These are phyloP conservation scores for Westerdykella ornata DNA, from an alignment of 2,329 filamentous ascomycete genomes.

Conservation along the genomic window DNA sequence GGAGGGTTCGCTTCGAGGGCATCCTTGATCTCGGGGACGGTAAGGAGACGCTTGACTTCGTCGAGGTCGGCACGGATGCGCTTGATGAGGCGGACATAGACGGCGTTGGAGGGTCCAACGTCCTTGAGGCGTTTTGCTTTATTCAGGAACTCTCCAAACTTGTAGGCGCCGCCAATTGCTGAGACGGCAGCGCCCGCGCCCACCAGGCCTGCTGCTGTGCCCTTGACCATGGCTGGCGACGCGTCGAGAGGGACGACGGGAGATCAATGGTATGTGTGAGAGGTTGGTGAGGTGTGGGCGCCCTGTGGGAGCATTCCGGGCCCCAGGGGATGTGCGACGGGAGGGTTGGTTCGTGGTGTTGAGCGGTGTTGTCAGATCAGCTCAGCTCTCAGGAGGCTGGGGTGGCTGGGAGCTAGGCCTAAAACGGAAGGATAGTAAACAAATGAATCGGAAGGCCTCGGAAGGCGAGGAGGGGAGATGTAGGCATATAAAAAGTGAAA, in stretches of 20 bases:
- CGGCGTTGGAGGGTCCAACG: slow-evolving; percentile 33
- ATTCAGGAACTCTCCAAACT: slow-evolving; percentile 33
- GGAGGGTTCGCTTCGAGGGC: slow-evolving; percentile 32
- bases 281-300: slow-evolving; percentile 23
- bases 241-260: slow-evolving; percentile 1
- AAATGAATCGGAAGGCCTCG: not conserved
- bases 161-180: slow-evolving; percentile 35
- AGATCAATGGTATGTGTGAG: slow-evolving; percentile 16
- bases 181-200: slow-evolving; percentile 28
- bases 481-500: no score
- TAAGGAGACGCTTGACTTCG: slow-evolving; percentile 34
- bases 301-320: slow-evolving; percentile 31
- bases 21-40: slow-evolving; percentile 34
- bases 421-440: slow-evolving; percentile 1
- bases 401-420: slow-evolving; percentile 8
- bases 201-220: slow-evolving; percentile 22
- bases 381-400: slow-evolving; percentile 19
- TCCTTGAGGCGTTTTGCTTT: slow-evolving; percentile 33
- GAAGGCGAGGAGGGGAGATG: no score
- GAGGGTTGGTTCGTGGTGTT: slow-evolving; percentile 13
- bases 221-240: slow-evolving; percentile 25
- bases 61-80: slow-evolving; percentile 35
- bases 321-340: slow-evolving; percentile 17
- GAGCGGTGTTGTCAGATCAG: slow-evolving; percentile 19
- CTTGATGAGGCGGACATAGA: slow-evolving; percentile 36